phyloP scores from a whole-genome alignment of 2,329 filamentous ascomycete species.

The Pestalotiopsis sp. region DNA sequence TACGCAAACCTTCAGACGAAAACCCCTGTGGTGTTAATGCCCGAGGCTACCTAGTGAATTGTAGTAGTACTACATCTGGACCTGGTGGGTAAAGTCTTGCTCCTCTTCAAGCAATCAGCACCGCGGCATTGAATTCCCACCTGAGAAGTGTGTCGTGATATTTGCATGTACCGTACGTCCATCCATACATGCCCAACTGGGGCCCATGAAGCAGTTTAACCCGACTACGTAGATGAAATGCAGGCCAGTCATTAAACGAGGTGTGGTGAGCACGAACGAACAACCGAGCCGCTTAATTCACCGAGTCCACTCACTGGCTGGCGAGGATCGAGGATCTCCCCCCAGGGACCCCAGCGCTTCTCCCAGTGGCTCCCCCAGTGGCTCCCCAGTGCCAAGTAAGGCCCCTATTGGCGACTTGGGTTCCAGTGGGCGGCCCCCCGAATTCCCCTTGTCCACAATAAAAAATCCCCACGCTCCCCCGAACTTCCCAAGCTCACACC shows the following conservation, averaged over 20 bases:
- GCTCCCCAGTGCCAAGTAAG: neutral
- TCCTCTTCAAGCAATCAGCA: no score
- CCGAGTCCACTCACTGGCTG: neutral
- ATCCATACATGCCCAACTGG: no score
- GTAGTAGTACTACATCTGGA: no score
- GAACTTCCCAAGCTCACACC: constrained; percentile 20
- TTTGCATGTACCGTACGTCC: no score
- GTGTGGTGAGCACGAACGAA: neutral
- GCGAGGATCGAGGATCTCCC: neutral
- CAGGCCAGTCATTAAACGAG: neutral
- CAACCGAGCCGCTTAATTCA: neutral
- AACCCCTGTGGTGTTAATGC: no score
- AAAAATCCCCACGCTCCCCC: constrained; percentile 13
- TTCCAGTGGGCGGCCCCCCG: neutral
- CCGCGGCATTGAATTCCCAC: no score
- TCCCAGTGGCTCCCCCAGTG: neutral
- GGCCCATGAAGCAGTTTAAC: no score
- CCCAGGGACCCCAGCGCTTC: no score
- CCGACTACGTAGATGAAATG: neutral
- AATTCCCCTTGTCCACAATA: constrained; percentile 13
- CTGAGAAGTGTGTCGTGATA: no score
- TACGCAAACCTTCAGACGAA: no score
- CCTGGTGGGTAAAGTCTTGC: no score
- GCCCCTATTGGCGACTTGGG: neutral
- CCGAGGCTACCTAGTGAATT: no score